Evolutionary conservation across 305 asterid species (phyloP).

Genomic region (Stenogyne calaminthoides): DNA sequence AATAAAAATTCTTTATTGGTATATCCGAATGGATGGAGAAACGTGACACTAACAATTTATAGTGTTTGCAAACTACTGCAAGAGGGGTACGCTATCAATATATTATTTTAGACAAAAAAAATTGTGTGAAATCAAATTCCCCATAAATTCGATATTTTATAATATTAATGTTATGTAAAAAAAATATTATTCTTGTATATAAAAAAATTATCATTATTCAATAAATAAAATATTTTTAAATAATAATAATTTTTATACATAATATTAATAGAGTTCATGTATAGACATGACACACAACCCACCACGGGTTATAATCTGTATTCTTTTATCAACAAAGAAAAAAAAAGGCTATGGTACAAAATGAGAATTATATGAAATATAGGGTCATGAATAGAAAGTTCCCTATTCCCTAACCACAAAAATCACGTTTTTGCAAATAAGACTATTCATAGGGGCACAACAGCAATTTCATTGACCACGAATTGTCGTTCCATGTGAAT

Average conservation of each 20-base stretch:
- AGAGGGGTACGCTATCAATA: neutral
- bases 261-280: too few relatives aligned
- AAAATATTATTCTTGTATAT: too few relatives aligned
- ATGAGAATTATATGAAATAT: neutral
- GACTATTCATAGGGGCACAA: neutral
- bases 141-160: too few relatives aligned
- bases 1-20: too few relatives aligned
- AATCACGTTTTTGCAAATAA: neutral
- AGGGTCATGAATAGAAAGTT: neutral
- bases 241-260: too few relatives aligned
- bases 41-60: too few relatives aligned
- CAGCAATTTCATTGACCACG: conserved; percentile 11
- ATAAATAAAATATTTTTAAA: too few relatives aligned
- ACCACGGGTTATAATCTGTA: too few relatives aligned
- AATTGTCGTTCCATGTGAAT: conserved; percentile 1
- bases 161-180: too few relatives aligned
- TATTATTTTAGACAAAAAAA: neutral
- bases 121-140: too few relatives aligned
- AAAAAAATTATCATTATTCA: too few relatives aligned
- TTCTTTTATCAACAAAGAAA: neutral
- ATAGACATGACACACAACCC: too few relatives aligned
- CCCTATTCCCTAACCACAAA: neutral
- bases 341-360: neutral
- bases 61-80: neutral
- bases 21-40: neutral